Base-by-base conservation (phyloP, 2,329 filamentous ascomycete species). In the Talaromyces sp. region DNA sequence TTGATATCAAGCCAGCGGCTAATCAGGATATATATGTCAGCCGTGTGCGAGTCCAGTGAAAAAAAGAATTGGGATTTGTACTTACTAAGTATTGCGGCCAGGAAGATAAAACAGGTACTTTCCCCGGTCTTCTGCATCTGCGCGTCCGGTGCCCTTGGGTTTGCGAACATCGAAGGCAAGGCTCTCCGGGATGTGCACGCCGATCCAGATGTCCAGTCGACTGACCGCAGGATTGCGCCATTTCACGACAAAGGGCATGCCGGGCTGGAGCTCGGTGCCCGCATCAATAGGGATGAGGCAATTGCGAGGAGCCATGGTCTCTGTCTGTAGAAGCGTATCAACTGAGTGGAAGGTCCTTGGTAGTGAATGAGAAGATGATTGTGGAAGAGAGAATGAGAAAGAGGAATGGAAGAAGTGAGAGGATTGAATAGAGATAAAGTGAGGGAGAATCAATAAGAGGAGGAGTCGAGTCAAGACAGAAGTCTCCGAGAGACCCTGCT, bases 1-100 rank as follows among this genome's bases (percentile, higher is more conserved):
- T 59, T 66, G 37, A 60, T 63, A 5, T 66, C 60, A 5, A 64
- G n/a, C 61, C 52, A 61, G 39, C 46, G 40, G 44, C 65, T 66
- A 16, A 4, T 55, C n/a, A 37, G 33, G 31, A 54, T 37, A 54
- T 11, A 7, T 35, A n/a, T 16, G 8, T 21, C 14, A 35, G 50
- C 6, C 11, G 8, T 52, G 21, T 48, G 23, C 12, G 28, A 50
- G 9, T 21, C 16, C 21, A 46, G 25, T 11, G 28, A 6, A n/a
- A 50, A 31, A 25, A 31, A 7, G n/a, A 50, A 28, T 11, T 28
- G 7, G 46, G 16, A 31, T 9, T 25, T 18, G 14, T 31, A 23
- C 61, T 62, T 44, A 62, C 61, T 16, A 62, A 16, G 8, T 28
- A 33, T 63, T 63, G 28, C 60, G 33, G 14, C 63, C 58, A 0